Base-by-base conservation (phyloP, 2,329 filamentous ascomycete species). In the Aspergillus unguis region DNA sequence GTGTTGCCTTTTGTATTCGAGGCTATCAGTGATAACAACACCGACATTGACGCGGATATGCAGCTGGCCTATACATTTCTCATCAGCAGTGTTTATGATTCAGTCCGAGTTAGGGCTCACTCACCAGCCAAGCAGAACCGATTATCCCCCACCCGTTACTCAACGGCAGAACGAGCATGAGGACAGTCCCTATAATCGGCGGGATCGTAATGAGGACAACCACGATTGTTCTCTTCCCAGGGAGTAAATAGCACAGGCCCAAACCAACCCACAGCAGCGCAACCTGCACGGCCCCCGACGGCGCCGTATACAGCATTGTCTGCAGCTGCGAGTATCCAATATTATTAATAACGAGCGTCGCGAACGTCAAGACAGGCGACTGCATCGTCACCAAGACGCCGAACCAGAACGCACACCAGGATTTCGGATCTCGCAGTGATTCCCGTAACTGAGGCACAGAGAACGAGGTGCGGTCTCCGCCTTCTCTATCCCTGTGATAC, bases 1-100 rank as follows among this genome's bases (percentile, higher is more conserved):
- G 77, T 80, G 59, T 80, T 80, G 0, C 78, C 77, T 47, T 78
- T 77, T 27, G 79, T 71, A 50, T 80, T 80, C 3, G 76, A 79
- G 0, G 77, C 76, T 1, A 67, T 70, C 1, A 79, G 68, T 1
- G 68, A 73, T 6, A 78, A 67, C 1, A 77, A 66, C 25, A 77
- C 71, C 3, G 70, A 72, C 71, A 71, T 73, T 31, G 68, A 61
- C 28, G 71, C 66, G 6, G 73, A 73, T 52, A 77, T 76, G 48
- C 72, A 74, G 23, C 32, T 36, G 33, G 44, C 36, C 28, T 41
- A 17, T 17, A 17, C 17, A 11, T 36, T 47, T 26, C 9, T 17
- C 38, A 38, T 7, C 31, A 36, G 26, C n/a, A 25, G 43, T 37
- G 11, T 28, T 47, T 1, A 74, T 76, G 27, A 74, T 68, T 64